Base-by-base conservation (phyloP, 345 rosid genomes). In the Eucalyptus curtisii region DNA sequence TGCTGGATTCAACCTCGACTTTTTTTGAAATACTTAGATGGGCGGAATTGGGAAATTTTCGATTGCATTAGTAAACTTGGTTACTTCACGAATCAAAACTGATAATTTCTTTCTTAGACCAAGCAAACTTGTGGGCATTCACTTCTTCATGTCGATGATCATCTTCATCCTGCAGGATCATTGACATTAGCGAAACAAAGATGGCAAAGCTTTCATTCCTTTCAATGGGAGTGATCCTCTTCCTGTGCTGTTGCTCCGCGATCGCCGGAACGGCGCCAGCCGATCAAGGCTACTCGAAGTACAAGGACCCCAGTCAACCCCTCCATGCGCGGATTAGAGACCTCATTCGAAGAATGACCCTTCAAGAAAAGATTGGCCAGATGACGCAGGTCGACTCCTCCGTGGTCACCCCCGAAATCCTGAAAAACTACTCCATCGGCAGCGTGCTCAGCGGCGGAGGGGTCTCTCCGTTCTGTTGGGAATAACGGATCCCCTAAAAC, bases 341-440 rank as follows among this genome's bases (percentile, higher is more conserved):
- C 76, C 89, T 93, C 20, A 89, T 93, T 91, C 86, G 30, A 20
- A 33, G 90, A 13, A 92, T 91, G 93, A 92, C 92, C 5, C 82
- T 93, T 2, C 64, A 64, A 5, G 94, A 93, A 31, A 93, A 93
- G 90, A 91, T 93, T 22, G 94, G 94, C 27, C 93, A 93, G 80
- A 93, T 93, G 94, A 59, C 85, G 27, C 94, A 91, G 59, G 4
- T 93, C 19, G 92, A 93, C 16, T 93, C 89, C 53, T 19, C 10
- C 1, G 90, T 90, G 57, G 91, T 91, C 13, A 87, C 93, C 27
- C 45, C 92, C 19, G 55, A 90, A 49, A 92, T 91, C 76, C 93
- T 96, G 95, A 92, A 91, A 71, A 89, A 95, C 25, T 93, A 95
- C 89, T 91, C 94, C 92, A 96, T 97, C 52, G 99, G 99, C 94